Evolutionary conservation across 2,329 filamentous ascomycete species (phyloP).

Genomic region (Aspergillus carbonarius): DNA sequence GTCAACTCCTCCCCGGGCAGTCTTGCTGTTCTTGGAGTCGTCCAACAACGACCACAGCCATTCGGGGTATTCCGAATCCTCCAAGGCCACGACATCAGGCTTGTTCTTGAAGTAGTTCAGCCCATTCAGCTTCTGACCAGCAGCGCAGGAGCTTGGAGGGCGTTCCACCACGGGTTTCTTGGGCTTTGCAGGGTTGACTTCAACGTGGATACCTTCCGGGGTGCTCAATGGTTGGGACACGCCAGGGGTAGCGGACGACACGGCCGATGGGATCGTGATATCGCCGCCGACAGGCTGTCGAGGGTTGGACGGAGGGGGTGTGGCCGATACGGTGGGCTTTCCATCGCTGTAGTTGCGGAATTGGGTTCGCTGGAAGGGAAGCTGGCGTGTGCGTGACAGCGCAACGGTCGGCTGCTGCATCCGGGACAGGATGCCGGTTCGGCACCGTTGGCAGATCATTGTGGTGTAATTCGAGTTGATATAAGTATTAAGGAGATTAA

Average conservation of each 20-base stretch:
- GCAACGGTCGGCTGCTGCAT: conserved; percentile 32
- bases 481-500: not conserved
- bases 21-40: conserved; percentile 31
- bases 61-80: conserved; percentile 50
- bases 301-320: conserved; percentile 32
- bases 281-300: conserved; percentile 33
- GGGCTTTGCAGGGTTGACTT: conserved; percentile 27
- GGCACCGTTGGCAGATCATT: conserved; percentile 46
- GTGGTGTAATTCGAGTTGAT: conserved; percentile 1
- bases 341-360: conserved; percentile 36
- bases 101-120: conserved; percentile 51
- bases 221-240: conserved; percentile 44
- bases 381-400: conserved; percentile 29
- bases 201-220: conserved; percentile 31
- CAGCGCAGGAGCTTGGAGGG: conserved; percentile 38
- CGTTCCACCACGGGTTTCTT: conserved; percentile 29
- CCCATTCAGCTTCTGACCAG: conserved; percentile 42
- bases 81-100: conserved; percentile 44
- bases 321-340: conserved; percentile 27
- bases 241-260: conserved; percentile 41
- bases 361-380: conserved; percentile 31
- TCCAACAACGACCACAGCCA: conserved; percentile 50
- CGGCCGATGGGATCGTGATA: conserved; percentile 35
- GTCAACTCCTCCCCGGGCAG: conserved; percentile 40
- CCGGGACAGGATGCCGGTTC: conserved; percentile 40